Percentiles rank a stretch among this genome's conserved stretches.
These are phyloP conservation scores for Lepidium sativum DNA, from an alignment of 345 rosid species.

Conservation along the genomic window DNA sequence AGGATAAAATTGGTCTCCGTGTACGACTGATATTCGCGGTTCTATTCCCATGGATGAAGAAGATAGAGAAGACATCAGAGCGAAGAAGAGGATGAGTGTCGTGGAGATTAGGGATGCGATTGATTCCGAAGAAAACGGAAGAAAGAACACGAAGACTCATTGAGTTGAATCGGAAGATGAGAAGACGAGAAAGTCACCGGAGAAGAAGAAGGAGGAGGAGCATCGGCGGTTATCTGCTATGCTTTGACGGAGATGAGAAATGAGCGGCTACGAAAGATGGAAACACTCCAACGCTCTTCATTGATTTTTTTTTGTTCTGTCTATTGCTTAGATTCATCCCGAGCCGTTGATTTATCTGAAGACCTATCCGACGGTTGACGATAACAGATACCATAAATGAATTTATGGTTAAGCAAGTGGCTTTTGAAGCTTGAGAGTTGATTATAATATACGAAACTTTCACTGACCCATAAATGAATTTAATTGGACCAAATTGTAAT, in stretches of 20 bases:
- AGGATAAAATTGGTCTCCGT: neutral
- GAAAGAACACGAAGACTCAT: constrained; percentile 33
- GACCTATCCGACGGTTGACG: neutral
- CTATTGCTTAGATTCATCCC: neutral
- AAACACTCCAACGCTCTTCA: constrained; percentile 14
- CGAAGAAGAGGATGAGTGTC: constrained; percentile 28
- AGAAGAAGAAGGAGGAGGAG: constrained; percentile 17
- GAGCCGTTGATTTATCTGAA: constrained; percentile 4
- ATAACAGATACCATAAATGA: too few species aligned
- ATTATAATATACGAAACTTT: too few species aligned
- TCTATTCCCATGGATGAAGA: constrained; percentile 12
- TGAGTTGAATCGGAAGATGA: neutral
- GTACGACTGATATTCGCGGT: neutral
- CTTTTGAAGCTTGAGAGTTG: neutral
- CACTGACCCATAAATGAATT: too few species aligned
- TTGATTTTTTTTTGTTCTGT: neutral
- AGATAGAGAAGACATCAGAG: constrained; percentile 5
- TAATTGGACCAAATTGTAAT: too few species aligned
- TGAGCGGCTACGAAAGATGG: constrained; percentile 29
- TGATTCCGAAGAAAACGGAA: constrained; percentile 33
- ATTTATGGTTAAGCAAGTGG: neutral
- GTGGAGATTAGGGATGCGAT: constrained; percentile 24
- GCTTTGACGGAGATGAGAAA: constrained; percentile 42
- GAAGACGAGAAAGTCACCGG: constrained; percentile 11
- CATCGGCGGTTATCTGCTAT: constrained; percentile 15